phyloP scores from a whole-genome alignment of 345 rosid species.

The Eucalyptus erythrocorys region DNA sequence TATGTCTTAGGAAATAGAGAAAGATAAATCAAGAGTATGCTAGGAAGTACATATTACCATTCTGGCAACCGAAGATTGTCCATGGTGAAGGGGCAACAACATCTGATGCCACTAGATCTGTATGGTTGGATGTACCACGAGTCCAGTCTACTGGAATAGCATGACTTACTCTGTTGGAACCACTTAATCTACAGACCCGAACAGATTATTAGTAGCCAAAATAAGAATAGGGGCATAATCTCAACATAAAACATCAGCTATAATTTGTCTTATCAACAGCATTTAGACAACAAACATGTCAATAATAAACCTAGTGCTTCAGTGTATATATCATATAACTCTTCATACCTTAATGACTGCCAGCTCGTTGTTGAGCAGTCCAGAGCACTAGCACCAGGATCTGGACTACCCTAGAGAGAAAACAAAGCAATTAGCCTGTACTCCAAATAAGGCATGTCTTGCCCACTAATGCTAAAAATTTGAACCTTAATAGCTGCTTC shows the following conservation, averaged over 20 bases:
- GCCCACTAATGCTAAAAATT: background rate
- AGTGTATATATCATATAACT: background rate
- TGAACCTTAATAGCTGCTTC: constrained; percentile 72
- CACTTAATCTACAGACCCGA: constrained; percentile 34
- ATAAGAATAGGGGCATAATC: background rate
- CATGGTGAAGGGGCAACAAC: constrained; percentile 93
- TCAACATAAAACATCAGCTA: background rate
- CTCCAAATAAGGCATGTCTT: background rate
- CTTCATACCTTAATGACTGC: constrained; percentile 55
- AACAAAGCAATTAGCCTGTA: background rate
- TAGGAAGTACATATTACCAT: constrained; percentile 30
- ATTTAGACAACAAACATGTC: background rate
- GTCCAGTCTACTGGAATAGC: constrained; percentile 67
- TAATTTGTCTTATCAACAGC: background rate
- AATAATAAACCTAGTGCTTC: background rate
- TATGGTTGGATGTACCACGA: constrained; percentile 30
- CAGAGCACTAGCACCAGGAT: constrained; percentile 25
- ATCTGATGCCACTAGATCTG: constrained; percentile 60
- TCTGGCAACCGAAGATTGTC: constrained; percentile 94
- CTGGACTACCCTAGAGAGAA: constrained; percentile 43
- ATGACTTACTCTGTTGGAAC: constrained; percentile 37
- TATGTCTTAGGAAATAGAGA: background rate
- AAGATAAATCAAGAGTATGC: background rate
- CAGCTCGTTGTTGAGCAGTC: constrained; percentile 57
- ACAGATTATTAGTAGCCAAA: background rate